Base-by-base conservation (phyloP, 2,329 filamentous ascomycete species). In the Monilinia polystroma region DNA sequence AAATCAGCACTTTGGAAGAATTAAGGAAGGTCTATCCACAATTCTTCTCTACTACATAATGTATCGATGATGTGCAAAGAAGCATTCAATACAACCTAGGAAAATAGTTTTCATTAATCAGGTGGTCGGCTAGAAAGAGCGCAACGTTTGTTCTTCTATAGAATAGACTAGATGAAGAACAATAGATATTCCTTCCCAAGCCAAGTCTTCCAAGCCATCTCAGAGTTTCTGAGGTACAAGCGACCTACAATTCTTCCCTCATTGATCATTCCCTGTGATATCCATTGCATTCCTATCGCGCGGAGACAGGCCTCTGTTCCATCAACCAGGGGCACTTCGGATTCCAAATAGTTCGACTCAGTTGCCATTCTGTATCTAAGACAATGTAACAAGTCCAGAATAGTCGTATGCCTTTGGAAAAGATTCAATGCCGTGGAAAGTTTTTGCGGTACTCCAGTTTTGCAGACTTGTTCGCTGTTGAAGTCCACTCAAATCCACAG, bases 291-390 rank as follows among this genome's bases (percentile, higher is more conserved):
- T 49, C 20, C 7, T 49, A 49, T 49, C 32, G 66, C 70, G 41
- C 86, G 83, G 83, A 98, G 97, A 80, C 89, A 90, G 73, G 88
- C 89, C 75, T 92, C 89, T 69, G 97, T 90, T 65, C 94, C 94
- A 70, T 91, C 92, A 38, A 98, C 93, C 18, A 98, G 84, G n/a
- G 94, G 93, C 0, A 90, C 91, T 80, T 97, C 94, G 2, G 94
- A 93, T 0, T 95, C 94, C 0, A 93, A 92, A 20, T 98, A 88
- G 3, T 96, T 88, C 59, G 10, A 43, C 12, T 10, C 12, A 3
- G 23, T 54, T 14, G 20, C 41, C 2, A 38, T 41, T 54, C 6
- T 16, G 26, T 43, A 11, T 35, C 6, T 56, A 14, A n/a, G 14
- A 10, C 23, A 54, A 41, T 11, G 23, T 12, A 55, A 43, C 4